Evolutionary conservation across 2,329 filamentous ascomycete genomes (phyloP).

Genomic region (Fusarium miscanthi): DNA sequence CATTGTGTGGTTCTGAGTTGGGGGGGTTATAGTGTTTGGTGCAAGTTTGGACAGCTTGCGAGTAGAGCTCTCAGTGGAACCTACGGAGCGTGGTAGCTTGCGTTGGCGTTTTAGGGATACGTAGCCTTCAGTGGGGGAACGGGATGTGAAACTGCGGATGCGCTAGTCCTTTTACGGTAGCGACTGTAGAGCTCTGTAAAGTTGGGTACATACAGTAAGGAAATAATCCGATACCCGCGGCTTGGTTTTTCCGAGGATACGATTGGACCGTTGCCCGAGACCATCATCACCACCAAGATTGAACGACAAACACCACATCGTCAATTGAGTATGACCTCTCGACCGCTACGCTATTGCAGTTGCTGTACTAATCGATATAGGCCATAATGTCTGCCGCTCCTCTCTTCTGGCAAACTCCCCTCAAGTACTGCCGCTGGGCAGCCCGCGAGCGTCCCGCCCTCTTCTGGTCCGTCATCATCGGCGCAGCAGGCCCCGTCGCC

Average conservation of each 20-base stretch:
- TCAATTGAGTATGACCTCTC: slow-evolving; percentile 52
- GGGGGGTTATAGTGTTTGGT: slow-evolving; percentile 11
- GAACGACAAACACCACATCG: slow-evolving; percentile 35
- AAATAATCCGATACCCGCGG: slow-evolving; percentile 45
- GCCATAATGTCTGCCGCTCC: slow-evolving; percentile 68
- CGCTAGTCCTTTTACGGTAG: slow-evolving; percentile 25
- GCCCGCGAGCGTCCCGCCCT: slow-evolving; percentile 88
- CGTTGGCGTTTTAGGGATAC: slow-evolving; percentile 50
- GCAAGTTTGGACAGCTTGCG: slow-evolving; percentile 44
- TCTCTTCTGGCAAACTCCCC: slow-evolving; percentile 86
- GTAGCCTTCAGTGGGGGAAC: slow-evolving; percentile 48
- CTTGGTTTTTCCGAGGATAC: slow-evolving; percentile 48
- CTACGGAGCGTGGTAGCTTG: slow-evolving; percentile 40
- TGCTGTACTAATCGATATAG: neutral
- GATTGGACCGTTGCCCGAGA: slow-evolving; percentile 41
- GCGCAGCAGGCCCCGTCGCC: slow-evolving; percentile 75
- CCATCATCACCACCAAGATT: slow-evolving; percentile 39
- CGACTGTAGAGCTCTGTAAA: neutral
- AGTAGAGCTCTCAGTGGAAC: slow-evolving; percentile 34
- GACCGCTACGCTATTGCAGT: neutral
- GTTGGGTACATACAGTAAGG: neutral
- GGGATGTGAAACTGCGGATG: neutral
- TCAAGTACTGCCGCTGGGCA: slow-evolving; percentile 90
- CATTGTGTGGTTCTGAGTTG: slow-evolving; percentile 62
- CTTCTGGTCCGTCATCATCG: slow-evolving; percentile 87